Evolutionary conservation across 192 early-diverging fungal genomes (phyloP).

Genomic region (Chytriomyces sp.): DNA sequence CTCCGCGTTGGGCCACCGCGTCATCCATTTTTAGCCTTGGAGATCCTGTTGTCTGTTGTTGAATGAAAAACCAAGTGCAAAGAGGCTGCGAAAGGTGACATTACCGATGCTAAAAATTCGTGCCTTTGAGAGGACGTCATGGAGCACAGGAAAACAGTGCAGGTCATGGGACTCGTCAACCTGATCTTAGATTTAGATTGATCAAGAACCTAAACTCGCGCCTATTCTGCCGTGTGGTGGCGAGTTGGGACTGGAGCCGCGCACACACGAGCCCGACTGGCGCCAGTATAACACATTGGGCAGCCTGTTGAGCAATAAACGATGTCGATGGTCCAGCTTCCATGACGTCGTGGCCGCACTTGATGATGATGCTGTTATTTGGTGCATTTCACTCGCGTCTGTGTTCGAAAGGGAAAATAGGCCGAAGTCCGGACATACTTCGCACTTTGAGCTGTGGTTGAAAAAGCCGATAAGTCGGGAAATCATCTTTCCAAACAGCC

Average conservation of each 20-base stretch:
- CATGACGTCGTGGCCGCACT: too few relatives aligned
- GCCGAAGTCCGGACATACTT: too few relatives aligned
- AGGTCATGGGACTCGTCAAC: constrained; percentile 62
- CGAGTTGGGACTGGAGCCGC: constrained; percentile 25
- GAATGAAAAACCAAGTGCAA: constrained; percentile 17
- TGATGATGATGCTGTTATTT: constrained; percentile 68
- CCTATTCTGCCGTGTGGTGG: too few relatives aligned
- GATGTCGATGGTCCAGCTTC: too few relatives aligned
- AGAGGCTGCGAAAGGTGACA: constrained; percentile 12
- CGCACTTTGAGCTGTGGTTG: too few relatives aligned
- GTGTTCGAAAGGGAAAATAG: too few relatives aligned
- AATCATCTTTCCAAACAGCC: too few relatives aligned
- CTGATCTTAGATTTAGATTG: constrained; percentile 65
- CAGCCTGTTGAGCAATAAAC: constrained; percentile 65
- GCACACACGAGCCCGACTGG: constrained; percentile 54
- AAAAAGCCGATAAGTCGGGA: too few relatives aligned
- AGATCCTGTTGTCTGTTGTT: background rate
- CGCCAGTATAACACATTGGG: constrained; percentile 41
- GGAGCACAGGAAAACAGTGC: constrained; percentile 46
- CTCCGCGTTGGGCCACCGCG: too few relatives aligned
- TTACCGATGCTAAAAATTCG: constrained; percentile 13
- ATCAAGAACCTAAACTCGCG: constrained; percentile 62
- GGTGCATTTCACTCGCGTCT: too few relatives aligned
- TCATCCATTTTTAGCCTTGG: too few relatives aligned
- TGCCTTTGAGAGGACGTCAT: constrained; percentile 12